Conservation (phyloP, 331 rosid species). For the Quercus lobata region DNA sequence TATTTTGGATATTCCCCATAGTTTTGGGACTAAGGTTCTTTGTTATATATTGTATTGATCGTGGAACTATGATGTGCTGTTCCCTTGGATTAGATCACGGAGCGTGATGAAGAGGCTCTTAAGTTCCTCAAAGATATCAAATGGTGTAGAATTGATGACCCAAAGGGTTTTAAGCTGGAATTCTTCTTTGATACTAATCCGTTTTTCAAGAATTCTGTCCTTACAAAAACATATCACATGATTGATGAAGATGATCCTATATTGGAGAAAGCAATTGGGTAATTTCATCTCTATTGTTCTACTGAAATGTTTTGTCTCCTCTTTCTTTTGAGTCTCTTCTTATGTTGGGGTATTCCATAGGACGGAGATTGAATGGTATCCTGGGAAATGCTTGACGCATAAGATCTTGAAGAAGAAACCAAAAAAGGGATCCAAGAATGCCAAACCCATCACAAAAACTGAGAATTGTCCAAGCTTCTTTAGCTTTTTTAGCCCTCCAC, state of each 20-base stretch:
- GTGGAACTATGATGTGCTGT: not conserved
- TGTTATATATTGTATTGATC: conserved; percentile 5
- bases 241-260: conserved; percentile 56
- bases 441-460: conserved; percentile 50
- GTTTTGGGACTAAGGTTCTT: too few relatives aligned
- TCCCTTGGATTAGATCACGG: conserved; percentile 45
- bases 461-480: conserved; percentile 67
- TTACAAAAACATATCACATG: conserved; percentile 64
- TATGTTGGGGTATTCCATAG: conserved; percentile 28
- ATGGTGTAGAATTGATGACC: conserved; percentile 48
- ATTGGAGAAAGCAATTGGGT: conserved; percentile 68
- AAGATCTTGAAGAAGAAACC: conserved; percentile 59
- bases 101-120: conserved; percentile 74
- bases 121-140: conserved; percentile 59
- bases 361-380: conserved; percentile 64
- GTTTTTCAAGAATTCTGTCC: conserved; percentile 46
- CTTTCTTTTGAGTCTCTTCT: conserved; percentile 3
- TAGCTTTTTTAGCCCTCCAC: conserved; percentile 71
- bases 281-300: conserved; percentile 20
- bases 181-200: conserved; percentile 57
- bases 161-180: conserved; percentile 69
- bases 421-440: conserved; percentile 49
- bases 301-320: not conserved
- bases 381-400: conserved; percentile 62
- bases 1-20: not conserved